Conservation (phyloP, 2,329 filamentous ascomycete genomes). For the Geosmithia putterillii region DNA sequence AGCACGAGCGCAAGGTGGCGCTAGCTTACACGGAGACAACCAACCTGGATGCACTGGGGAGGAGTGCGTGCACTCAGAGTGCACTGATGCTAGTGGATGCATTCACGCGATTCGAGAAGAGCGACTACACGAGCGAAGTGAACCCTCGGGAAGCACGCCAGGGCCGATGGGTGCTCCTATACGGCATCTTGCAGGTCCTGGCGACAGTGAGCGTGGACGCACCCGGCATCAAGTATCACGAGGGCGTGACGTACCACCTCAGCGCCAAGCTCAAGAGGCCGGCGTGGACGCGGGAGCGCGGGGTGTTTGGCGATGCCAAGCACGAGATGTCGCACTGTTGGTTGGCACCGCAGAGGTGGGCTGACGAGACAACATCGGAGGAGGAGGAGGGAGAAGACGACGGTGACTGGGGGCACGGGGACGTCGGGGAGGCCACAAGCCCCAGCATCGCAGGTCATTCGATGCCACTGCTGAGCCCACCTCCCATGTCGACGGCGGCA, state of each 20-base stretch:
- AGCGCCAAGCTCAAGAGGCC: constrained; percentile 39
- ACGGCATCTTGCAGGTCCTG: constrained; percentile 46
- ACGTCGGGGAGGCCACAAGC: neutral
- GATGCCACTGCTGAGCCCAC: neutral
- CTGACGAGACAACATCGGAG: constrained; percentile 5
- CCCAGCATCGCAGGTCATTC: neutral
- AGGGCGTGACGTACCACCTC: constrained; percentile 44
- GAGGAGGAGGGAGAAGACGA: constrained; percentile 5
- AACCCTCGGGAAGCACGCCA: constrained; percentile 43
- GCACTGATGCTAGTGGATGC: constrained; percentile 34
- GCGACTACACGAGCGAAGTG: constrained; percentile 33
- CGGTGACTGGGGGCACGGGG: neutral
- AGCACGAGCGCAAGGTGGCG: constrained; percentile 35
- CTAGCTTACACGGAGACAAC: constrained; percentile 48
- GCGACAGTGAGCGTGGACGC: constrained; percentile 47
- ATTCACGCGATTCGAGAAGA: constrained; percentile 44
- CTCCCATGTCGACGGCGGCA: neutral
- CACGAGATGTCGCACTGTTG: constrained; percentile 39
- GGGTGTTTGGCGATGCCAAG: constrained; percentile 19
- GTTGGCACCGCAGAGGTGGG: constrained; percentile 26
- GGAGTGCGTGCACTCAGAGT: constrained; percentile 35
- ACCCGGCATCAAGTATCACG: constrained; percentile 36
- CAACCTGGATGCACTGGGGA: constrained; percentile 43
- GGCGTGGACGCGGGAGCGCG: constrained; percentile 34
- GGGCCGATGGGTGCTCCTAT: constrained; percentile 49